Evolutionary conservation across 2,329 filamentous ascomycete genomes (phyloP), one percentile per base, ranked within the genome.

Genomic region (Neonectria coccinea): DNA sequence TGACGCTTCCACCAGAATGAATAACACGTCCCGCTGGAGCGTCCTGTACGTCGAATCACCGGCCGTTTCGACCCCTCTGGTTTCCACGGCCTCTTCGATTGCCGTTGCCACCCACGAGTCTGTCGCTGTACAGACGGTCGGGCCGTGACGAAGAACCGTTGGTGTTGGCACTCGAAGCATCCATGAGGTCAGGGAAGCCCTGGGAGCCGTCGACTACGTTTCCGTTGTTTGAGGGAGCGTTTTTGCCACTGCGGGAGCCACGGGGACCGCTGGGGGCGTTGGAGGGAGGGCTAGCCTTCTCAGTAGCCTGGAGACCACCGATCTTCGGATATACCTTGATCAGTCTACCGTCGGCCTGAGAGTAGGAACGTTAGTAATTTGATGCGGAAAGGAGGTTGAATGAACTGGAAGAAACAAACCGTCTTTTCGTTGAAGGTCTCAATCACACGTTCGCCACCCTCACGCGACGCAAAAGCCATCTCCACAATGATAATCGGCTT

Each of bases 391-490:
- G n/a, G 54, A 20, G 54, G 16, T 25, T 18, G 22, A 16, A 59
- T 31, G 16, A 20, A 42, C 22, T 31, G 22, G 31, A 22, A 48
- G 54, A 41, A 41, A 79, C 88, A 70, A 76, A 92, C 92, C 75
- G 88, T 93, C 81, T 93, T 90, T 76, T 91, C 89, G 79, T 96
- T 90, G 78, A 95, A 95, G 3, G 86, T 92, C 63, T 86, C 83
- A 73, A 95, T 91, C 18, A 94, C 91, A 42, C 85, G 86, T 71
- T 95, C 89, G 3, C 91, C 92, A 42, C 90, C 91, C 67, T 91
- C 88, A 71, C 87, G 89, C 63, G 88, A 89, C 67, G 89, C 85
- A 74, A 95, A 94, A 5, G 90, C 84, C 75, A 96, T 88, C 79
- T 96, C 92, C 22, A 91, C 91, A 74, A 94, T 89, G 56, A 96